phyloP scores from a whole-genome alignment of 768 basidiomycete genomes.

The Stropharia rugosoannulata region DNA sequence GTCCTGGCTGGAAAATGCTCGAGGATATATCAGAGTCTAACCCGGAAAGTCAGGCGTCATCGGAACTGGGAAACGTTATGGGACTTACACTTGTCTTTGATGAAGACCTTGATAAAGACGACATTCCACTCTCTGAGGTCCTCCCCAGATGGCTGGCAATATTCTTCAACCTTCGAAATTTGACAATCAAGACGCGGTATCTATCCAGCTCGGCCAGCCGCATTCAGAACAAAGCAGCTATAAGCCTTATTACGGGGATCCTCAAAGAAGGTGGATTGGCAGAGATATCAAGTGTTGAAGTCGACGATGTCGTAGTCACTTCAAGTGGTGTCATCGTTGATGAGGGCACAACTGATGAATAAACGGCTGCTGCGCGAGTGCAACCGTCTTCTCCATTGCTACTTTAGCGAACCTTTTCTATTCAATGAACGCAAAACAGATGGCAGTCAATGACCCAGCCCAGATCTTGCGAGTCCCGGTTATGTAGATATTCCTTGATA shows the following conservation, averaged over 20 bases:
- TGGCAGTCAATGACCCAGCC: too few relatives aligned
- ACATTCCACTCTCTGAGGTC: conserved; percentile 13
- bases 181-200: conserved; percentile 10
- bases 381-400: too few relatives aligned
- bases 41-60: not conserved
- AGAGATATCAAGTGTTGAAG: conserved; percentile 13
- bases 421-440: too few relatives aligned
- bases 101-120: conserved; percentile 11
- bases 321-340: not conserved
- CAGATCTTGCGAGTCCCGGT: too few relatives aligned
- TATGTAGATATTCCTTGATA: too few relatives aligned
- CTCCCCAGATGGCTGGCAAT: conserved; percentile 17
- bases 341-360: not conserved
- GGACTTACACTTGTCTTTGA: conserved; percentile 17
- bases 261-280: conserved; percentile 6
- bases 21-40: conserved; percentile 12
- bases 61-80: conserved; percentile 11
- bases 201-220: not conserved
- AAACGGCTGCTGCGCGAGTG: too few relatives aligned
- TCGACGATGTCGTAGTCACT: conserved; percentile 15
- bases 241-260: not conserved
- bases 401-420: too few relatives aligned
- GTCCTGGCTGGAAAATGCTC: conserved; percentile 21
- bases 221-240: not conserved
- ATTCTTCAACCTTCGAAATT: conserved; percentile 14